Evolutionary conservation across 2,329 filamentous ascomycete species (phyloP), one percentile per base, ranked within the genome.

Genomic region (Fusarium liriodendri): DNA sequence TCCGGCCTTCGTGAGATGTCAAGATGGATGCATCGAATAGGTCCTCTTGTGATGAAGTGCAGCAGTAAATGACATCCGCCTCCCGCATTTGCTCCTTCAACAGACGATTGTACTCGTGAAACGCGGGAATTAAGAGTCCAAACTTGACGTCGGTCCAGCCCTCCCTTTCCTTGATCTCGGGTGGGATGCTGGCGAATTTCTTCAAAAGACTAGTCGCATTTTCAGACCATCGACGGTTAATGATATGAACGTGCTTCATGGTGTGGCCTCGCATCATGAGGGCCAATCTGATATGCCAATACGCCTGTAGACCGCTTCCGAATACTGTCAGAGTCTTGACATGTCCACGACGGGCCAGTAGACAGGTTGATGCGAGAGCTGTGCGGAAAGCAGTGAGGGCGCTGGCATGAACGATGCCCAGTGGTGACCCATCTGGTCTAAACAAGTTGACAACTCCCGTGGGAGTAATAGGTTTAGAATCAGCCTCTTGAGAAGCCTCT

Each of bases 211-310:
- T 79, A 16, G 86, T 84, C 1, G 89, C 90, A 52, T 85, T 87
- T 10, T 90, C 87, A 63, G 86, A 88, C 79, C 94, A 94, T 62
- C 87, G 86, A 37, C 94, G 91, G 79, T 95, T 97, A 80, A 98
- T 92, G 78, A 98, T 92, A 83, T 96, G 92, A 57, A 98, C 89
- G 67, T 93, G 90, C 77, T 92, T 91, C 76, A 98, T 92, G 22
- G 94, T 94, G 54, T 84, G 64, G 2, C 90, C 90, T 25, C 89
- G 92, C 59, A 97, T 87, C 72, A 96, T 87, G 13, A 98, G 87
- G 0, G 95, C 92, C 6, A 98, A 88, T 1, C 95, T 92, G 50
- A 97, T 90, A 81, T 98, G 96, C 95, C 95, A 98, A 85, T 96
- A 97, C 14, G 96, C 96, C 84, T 98, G 95, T 76, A 93, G 91